Percentiles rank a stretch among this genome's conserved stretches.
Conservation (phyloP, 371 early-diverging fungal species). For the Apophysomyces ossiformis region DNA sequence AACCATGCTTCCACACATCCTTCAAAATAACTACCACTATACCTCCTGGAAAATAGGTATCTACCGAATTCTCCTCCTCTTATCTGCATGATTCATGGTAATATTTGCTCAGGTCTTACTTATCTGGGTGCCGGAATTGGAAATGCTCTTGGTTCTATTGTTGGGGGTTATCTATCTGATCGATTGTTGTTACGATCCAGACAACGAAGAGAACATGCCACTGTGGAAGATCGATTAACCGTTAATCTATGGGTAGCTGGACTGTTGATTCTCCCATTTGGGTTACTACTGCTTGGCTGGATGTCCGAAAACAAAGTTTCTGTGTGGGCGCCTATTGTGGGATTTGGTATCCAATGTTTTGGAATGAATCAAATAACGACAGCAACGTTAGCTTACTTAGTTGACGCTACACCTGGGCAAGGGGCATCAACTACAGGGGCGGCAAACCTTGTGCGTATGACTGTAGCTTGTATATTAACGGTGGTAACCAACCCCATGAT, state of each 20-base stretch:
- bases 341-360: slow-evolving; percentile 39
- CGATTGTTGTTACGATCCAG: slow-evolving; percentile 29
- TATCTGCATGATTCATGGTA: neutral
- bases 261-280: slow-evolving; percentile 45
- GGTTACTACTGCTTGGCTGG: slow-evolving; percentile 53
- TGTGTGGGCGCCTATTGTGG: slow-evolving; percentile 46
- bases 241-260: slow-evolving; percentile 40
- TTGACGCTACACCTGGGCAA: slow-evolving; percentile 48
- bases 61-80: too few relatives aligned
- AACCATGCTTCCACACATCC: slow-evolving; percentile 43
- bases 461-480: slow-evolving; percentile 44
- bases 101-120: slow-evolving; percentile 22
- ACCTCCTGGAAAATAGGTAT: slow-evolving; percentile 43
- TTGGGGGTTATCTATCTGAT: slow-evolving; percentile 27
- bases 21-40: slow-evolving; percentile 35
- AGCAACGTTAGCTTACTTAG: slow-evolving; percentile 45
- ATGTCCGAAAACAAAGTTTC: slow-evolving; percentile 39
- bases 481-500: slow-evolving; percentile 33
- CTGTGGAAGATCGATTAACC: slow-evolving; percentile 32
- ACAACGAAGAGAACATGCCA: slow-evolving; percentile 18
- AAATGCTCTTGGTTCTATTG: slow-evolving; percentile 40
- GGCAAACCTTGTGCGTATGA: slow-evolving; percentile 47
- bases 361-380: slow-evolving; percentile 33
- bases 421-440: slow-evolving; percentile 54
- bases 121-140: slow-evolving; percentile 55